phyloP scores from a whole-genome alignment of 495 filamentous ascomycete species.

The Lindgomyces ingoldianus region DNA sequence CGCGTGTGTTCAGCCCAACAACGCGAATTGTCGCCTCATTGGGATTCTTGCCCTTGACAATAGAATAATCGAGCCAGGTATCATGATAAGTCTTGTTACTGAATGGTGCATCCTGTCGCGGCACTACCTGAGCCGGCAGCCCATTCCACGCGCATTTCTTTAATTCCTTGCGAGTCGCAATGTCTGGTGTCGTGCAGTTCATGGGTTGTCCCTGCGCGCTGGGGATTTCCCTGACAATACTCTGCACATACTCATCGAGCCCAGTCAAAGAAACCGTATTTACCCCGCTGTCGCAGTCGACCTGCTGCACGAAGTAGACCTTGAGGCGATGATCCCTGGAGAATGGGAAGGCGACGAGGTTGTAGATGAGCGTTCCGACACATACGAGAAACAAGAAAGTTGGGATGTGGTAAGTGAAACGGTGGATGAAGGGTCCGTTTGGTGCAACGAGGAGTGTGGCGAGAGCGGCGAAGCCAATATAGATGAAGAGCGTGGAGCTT shows the following conservation, averaged over 20 bases:
- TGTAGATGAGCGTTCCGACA: slow-evolving; percentile 78
- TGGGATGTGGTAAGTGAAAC: slow-evolving; percentile 80
- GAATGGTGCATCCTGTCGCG: slow-evolving; percentile 36
- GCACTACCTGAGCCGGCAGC: slow-evolving; percentile 47
- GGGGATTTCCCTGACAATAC: slow-evolving; percentile 68
- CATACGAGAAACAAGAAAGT: slow-evolving; percentile 73
- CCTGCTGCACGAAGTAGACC: slow-evolving; percentile 78
- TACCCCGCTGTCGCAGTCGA: slow-evolving; percentile 72
- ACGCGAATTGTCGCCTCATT: slow-evolving; percentile 59
- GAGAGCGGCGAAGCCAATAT: slow-evolving; percentile 66
- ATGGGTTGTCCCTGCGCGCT: slow-evolving; percentile 64
- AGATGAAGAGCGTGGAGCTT: slow-evolving; percentile 54
- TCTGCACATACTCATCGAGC: slow-evolving; percentile 67
- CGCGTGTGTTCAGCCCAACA: slow-evolving; percentile 65
- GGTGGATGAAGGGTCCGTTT: slow-evolving; percentile 79
- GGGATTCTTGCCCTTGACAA: slow-evolving; percentile 48
- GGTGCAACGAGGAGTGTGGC: slow-evolving; percentile 76
- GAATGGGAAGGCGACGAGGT: slow-evolving; percentile 86
- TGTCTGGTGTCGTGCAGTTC: slow-evolving; percentile 50
- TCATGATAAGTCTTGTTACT: slow-evolving; percentile 30
- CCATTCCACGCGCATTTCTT: slow-evolving; percentile 71
- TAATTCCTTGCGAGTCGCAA: slow-evolving; percentile 49
- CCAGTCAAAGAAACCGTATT: slow-evolving; percentile 72
- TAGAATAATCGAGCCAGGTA: slow-evolving; percentile 63
- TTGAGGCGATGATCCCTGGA: slow-evolving; percentile 76